These are phyloP conservation scores for Vigna hirtella DNA, from an alignment of 306 rosid species.

Conservation along the genomic window DNA sequence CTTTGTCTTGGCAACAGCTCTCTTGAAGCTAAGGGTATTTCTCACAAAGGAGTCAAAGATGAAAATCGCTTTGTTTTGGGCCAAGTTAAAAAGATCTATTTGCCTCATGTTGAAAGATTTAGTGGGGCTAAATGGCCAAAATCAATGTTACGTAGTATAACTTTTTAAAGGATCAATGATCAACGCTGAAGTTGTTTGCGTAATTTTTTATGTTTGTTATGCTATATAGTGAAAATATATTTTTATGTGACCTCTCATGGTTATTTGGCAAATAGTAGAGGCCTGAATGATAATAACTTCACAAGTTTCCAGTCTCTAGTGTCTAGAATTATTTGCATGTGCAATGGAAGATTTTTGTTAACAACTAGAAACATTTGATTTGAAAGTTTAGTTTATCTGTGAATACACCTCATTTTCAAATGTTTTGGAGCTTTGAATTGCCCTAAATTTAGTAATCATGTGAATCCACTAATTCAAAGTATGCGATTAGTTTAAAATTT, in stretches of 20 bases:
- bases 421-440: slow-evolving; percentile 22
- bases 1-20: not conserved
- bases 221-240: slow-evolving; percentile 1
- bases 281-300: slow-evolving; percentile 14
- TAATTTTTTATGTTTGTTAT: not conserved
- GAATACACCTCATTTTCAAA: slow-evolving; percentile 1
- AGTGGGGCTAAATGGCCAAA: slow-evolving; percentile 4
- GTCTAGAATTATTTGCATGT: slow-evolving; percentile 12
- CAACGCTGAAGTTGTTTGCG: not conserved
- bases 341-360: not conserved
- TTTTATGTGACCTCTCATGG: not conserved
- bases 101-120: not conserved
- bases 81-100: slow-evolving; percentile 6
- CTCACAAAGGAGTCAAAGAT: not conserved
- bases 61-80: not conserved
- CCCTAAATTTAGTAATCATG: slow-evolving; percentile 8
- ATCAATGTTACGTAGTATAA: not conserved
- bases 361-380: not conserved
- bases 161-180: slow-evolving; percentile 1
- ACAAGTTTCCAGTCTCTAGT: not conserved
- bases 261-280: not conserved
- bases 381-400: slow-evolving; percentile 9
- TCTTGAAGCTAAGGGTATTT: slow-evolving; percentile 25
- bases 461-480: slow-evolving; percentile 32
- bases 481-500: not conserved